A percentile compares a stretch with the other conserved stretches of the same genome.
Conservation (phyloP, 257 asterid genomes). For the Solanum peruvianum region DNA sequence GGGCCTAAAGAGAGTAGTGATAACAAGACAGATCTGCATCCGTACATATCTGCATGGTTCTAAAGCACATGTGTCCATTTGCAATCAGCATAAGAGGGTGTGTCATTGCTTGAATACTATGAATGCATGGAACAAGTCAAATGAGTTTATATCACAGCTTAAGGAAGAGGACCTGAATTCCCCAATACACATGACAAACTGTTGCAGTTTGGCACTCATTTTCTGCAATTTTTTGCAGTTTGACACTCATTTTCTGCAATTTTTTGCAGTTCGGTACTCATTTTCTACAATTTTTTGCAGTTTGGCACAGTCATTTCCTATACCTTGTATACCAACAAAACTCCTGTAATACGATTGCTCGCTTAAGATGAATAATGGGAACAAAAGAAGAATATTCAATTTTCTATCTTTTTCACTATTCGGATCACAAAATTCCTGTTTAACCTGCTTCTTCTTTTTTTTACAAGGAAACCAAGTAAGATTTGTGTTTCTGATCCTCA, state of each 20-base stretch:
- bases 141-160: neutral
- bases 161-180: neutral
- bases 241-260: neutral
- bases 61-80: neutral
- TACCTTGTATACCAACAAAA: neutral
- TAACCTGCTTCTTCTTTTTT: neutral
- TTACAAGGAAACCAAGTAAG: neutral
- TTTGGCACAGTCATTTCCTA: neutral
- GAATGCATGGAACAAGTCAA: neutral
- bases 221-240: neutral
- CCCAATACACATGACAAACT: neutral
- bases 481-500: neutral
- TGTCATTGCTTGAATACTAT: neutral
- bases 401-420: neutral
- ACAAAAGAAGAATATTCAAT: neutral
- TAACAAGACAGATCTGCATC: neutral
- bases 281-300: neutral
- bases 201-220: neutral
- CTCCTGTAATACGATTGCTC: neutral
- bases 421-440: neutral
- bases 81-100: neutral
- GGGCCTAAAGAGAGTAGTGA: neutral
- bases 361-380: neutral
- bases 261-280: neutral
- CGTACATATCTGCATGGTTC: neutral